These are phyloP conservation scores for Grosmannia clavigera DNA, from an alignment of 2,329 filamentous ascomycete species.

Conservation along the genomic window DNA sequence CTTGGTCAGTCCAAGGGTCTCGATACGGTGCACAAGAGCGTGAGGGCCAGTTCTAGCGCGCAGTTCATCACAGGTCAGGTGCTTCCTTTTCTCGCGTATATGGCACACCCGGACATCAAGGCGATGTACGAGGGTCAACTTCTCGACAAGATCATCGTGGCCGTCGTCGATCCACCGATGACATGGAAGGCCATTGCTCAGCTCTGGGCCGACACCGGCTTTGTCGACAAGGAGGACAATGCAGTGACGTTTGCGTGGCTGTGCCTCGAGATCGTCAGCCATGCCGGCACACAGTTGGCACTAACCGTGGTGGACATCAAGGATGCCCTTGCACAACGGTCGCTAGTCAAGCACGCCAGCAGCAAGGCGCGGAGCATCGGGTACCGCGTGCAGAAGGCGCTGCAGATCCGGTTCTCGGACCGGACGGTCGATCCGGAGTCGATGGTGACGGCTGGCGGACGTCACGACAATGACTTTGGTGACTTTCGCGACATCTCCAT, in stretches of 20 bases:
- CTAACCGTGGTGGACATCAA: neutral
- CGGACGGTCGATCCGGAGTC: neutral
- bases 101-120: conserved; percentile 31
- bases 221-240: neutral
- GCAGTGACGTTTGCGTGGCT: conserved; percentile 1
- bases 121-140: conserved; percentile 36
- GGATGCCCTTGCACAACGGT: neutral
- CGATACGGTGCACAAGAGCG: neutral
- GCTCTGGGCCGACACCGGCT: neutral
- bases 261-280: conserved; percentile 1
- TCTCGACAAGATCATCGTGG: conserved; percentile 31
- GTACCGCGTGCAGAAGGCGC: conserved; percentile 1
- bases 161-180: conserved; percentile 37
- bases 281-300: neutral
- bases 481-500: conserved; percentile 51
- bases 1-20: neutral
- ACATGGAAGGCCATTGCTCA: conserved; percentile 34
- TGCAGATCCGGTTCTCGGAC: neutral
- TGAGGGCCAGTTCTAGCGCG: neutral
- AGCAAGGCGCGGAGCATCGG: neutral
- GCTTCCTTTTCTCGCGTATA: conserved; percentile 22
- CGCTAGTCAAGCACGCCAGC: neutral
- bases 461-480: conserved; percentile 60
- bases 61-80: neutral
- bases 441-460: conserved; percentile 39